Percentiles rank a stretch among this genome's conserved stretches.
These are phyloP conservation scores for Talaromyces amestolkiae DNA, from an alignment of 2,329 filamentous ascomycete genomes.

Conservation along the genomic window DNA sequence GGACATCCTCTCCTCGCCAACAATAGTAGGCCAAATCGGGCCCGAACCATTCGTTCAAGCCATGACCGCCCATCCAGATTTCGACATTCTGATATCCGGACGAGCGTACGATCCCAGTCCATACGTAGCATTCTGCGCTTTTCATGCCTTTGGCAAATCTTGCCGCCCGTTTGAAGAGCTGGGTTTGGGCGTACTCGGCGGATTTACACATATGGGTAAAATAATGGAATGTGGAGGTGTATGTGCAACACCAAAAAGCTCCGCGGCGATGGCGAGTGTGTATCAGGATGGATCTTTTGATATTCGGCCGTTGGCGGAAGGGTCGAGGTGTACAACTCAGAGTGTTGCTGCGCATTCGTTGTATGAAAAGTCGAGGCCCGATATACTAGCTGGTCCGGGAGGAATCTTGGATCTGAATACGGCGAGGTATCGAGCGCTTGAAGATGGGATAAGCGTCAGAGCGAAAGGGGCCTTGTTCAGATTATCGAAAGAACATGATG, in stretches of 20 bases:
- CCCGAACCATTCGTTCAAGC: constrained; percentile 46
- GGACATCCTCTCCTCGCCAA: constrained; percentile 39
- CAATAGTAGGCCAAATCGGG: constrained; percentile 48
- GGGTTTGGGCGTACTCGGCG: background rate
- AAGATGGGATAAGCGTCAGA: constrained; percentile 37
- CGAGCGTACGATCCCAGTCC: constrained; percentile 42
- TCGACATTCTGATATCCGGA: constrained; percentile 48
- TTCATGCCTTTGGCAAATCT: background rate
- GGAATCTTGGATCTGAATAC: constrained; percentile 45
- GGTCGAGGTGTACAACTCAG: constrained; percentile 45
- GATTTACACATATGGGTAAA: constrained; percentile 50
- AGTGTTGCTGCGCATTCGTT: constrained; percentile 54
- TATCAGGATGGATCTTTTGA: constrained; percentile 48
- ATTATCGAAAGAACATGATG: background rate
- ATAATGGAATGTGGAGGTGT: constrained; percentile 53
- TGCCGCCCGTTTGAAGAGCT: background rate
- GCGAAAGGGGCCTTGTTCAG: constrained; percentile 30
- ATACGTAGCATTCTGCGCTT: constrained; percentile 32
- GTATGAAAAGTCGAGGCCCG: constrained; percentile 56
- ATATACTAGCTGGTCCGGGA: constrained; percentile 49
- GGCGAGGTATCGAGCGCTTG: constrained; percentile 44
- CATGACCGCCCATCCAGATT: constrained; percentile 41
- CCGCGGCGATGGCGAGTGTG: constrained; percentile 42
- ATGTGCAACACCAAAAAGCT: constrained; percentile 48
- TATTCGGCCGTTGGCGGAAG: constrained; percentile 41